Conservation (phyloP, 2,329 filamentous ascomycete genomes). For the Clonostachys solani region DNA sequence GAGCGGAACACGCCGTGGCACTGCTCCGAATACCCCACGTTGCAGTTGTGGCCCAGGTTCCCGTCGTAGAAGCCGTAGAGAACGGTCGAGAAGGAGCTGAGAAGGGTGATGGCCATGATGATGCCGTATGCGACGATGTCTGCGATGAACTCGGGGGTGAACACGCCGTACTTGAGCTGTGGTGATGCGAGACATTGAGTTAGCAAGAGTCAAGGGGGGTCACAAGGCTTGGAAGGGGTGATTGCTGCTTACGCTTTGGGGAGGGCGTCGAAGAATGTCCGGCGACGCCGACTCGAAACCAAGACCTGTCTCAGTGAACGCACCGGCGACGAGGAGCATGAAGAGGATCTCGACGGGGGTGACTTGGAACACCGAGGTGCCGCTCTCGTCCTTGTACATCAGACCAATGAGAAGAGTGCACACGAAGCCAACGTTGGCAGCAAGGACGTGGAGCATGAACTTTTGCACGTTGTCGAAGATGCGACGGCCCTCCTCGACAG, state of each 20-base stretch:
- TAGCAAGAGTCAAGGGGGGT: not conserved
- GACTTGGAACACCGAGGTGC: conserved; percentile 65
- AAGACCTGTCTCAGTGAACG: conserved; percentile 67
- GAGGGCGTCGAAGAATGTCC: conserved; percentile 63
- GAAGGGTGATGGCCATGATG: conserved; percentile 57
- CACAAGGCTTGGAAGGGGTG: not conserved
- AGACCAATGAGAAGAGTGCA: conserved; percentile 63
- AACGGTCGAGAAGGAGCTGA: conserved; percentile 53
- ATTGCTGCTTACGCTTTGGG: conserved; percentile 44
- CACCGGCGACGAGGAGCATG: conserved; percentile 71
- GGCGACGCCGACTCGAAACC: conserved; percentile 65
- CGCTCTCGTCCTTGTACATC: conserved; percentile 60
- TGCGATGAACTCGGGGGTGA: conserved; percentile 58
- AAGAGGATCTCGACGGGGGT: conserved; percentile 69
- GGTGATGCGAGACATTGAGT: not conserved
- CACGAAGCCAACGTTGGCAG: conserved; percentile 65
- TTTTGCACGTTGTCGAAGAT: conserved; percentile 72
- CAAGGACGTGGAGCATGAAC: conserved; percentile 62
- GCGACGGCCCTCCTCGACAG: conserved; percentile 60
- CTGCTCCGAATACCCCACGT: conserved; percentile 40
- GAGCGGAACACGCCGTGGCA: conserved; percentile 60
- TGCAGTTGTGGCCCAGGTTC: conserved; percentile 55
- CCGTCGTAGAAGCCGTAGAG: conserved; percentile 51
- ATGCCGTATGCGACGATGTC: conserved; percentile 62
- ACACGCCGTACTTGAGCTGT: conserved; percentile 47